A percentile compares a stretch with the other conserved stretches of the same genome.
phyloP scores from a whole-genome alignment of 192 early-diverging fungal species.

The Geranomyces variabilis region DNA sequence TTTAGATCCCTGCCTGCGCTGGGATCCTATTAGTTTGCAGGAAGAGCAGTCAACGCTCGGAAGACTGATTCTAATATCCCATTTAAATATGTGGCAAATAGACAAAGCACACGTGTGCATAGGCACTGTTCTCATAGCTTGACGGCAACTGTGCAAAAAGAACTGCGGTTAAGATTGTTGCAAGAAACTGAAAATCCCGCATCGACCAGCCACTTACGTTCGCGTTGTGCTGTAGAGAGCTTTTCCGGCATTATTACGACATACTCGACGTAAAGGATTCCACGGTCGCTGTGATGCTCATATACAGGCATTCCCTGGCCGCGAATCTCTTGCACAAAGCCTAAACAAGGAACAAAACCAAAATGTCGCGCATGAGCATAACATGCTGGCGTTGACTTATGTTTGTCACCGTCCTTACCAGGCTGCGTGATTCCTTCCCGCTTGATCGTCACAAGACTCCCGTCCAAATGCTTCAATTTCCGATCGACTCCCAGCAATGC shows the following conservation, averaged over 20 bases:
- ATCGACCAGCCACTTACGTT: conserved; percentile 36
- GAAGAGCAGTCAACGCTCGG: no score
- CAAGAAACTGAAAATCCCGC: no score
- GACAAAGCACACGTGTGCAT: no score
- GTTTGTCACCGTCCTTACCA: conserved; percentile 31
- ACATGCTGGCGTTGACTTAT: no score
- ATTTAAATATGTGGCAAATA: no score
- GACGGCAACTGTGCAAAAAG: no score
- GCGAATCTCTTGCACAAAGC: conserved; percentile 76
- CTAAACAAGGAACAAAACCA: conserved; percentile 42
- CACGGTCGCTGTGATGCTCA: conserved; percentile 59
- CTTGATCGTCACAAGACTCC: conserved; percentile 43
- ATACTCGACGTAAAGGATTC: conserved; percentile 89
- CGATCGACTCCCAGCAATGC: conserved; percentile 82
- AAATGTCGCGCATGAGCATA: conserved; percentile 11
- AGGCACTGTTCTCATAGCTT: no score
- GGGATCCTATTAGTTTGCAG: no score
- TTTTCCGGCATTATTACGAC: conserved; percentile 75
- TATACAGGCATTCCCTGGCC: conserved; percentile 90
- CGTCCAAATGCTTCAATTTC: conserved; percentile 80
- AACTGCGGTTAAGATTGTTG: no score
- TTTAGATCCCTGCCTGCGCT: no score
- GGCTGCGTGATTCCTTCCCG: conserved; percentile 65
- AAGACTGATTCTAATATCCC: no score
- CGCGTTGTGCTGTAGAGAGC: conserved; percentile 48